These are phyloP conservation scores for Botryotinia narcissicola DNA, from an alignment of 2,329 filamentous ascomycete species.

Conservation along the genomic window DNA sequence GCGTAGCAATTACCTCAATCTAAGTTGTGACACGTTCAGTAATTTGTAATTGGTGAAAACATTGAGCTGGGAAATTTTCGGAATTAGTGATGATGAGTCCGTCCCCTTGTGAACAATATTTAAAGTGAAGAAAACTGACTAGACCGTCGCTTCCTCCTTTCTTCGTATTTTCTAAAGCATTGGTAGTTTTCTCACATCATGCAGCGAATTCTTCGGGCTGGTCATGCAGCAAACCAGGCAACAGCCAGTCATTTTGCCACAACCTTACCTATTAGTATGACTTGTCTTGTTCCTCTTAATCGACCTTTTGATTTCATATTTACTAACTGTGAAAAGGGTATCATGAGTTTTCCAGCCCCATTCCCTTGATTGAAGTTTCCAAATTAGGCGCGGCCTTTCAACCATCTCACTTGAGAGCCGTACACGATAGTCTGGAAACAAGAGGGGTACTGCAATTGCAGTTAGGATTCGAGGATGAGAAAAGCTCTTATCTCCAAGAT, in stretches of 20 bases:
- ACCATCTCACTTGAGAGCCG: slow-evolving; percentile 5
- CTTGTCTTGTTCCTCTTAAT: background rate
- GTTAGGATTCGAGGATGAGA: slow-evolving; percentile 27
- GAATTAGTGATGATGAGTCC: background rate
- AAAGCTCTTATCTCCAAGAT: slow-evolving; percentile 29
- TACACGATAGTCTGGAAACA: slow-evolving; percentile 26
- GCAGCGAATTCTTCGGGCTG: slow-evolving; percentile 1
- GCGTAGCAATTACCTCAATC: too few species aligned
- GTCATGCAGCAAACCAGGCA: background rate
- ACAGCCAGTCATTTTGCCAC: background rate
- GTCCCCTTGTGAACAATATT: background rate
- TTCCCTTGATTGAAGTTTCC: background rate
- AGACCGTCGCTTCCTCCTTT: background rate
- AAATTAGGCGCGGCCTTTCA: background rate
- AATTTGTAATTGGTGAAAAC: background rate
- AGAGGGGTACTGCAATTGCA: slow-evolving; percentile 29
- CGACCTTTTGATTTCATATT: background rate
- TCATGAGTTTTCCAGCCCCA: background rate
- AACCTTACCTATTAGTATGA: background rate
- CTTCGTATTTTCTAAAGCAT: background rate
- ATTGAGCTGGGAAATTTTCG: background rate
- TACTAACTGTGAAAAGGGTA: background rate
- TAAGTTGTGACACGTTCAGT: background rate
- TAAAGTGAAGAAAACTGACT: background rate
- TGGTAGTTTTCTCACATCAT: background rate